A percentile compares a stretch with the other conserved stretches of the same genome.
Conservation (phyloP, 768 basidiomycete genomes). For the Tricholoma sp. region DNA sequence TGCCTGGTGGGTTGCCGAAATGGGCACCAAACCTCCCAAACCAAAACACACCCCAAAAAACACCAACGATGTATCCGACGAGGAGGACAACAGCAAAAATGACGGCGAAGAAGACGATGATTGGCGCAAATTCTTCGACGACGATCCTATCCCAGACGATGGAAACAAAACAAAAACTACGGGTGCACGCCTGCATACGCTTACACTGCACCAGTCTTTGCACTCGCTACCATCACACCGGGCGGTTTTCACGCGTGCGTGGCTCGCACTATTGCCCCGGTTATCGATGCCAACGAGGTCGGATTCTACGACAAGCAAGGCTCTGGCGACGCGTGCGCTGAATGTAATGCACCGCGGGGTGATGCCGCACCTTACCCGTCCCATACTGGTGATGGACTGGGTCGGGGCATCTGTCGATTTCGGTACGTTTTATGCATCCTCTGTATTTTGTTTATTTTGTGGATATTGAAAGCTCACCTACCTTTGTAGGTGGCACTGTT, state of each 20-base stretch:
- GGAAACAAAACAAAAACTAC: slow-evolving; percentile 30
- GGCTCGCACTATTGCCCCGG: slow-evolving; percentile 66
- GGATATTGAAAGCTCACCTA: background rate
- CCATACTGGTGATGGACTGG: slow-evolving; percentile 89
- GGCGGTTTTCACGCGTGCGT: slow-evolving; percentile 76
- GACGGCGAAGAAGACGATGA: slow-evolving; percentile 44
- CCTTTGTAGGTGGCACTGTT: slow-evolving; percentile 61
- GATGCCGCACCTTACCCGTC: slow-evolving; percentile 75
- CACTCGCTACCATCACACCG: slow-evolving; percentile 74
- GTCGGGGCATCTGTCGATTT: slow-evolving; percentile 77
- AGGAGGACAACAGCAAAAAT: slow-evolving; percentile 27
- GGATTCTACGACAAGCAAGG: slow-evolving; percentile 31
- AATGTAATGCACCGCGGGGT: slow-evolving; percentile 81
- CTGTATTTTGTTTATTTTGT: background rate
- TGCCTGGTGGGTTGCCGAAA: slow-evolving; percentile 73
- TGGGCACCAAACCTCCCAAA: slow-evolving; percentile 53
- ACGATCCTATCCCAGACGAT: slow-evolving; percentile 36
- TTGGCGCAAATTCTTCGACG: slow-evolving; percentile 85
- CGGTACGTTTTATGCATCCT: slow-evolving; percentile 39
- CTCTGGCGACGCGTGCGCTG: slow-evolving; percentile 51
- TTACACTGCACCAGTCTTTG: slow-evolving; percentile 73
- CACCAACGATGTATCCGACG: slow-evolving; percentile 27
- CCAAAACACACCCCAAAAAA: slow-evolving; percentile 36
- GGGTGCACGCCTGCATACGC: slow-evolving; percentile 48
- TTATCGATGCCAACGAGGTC: slow-evolving; percentile 32